Evolutionary conservation across 176 grass and related monocot genomes (phyloP), one percentile per base, ranked within the genome.

Genomic region (Juncus inflexus): DNA sequence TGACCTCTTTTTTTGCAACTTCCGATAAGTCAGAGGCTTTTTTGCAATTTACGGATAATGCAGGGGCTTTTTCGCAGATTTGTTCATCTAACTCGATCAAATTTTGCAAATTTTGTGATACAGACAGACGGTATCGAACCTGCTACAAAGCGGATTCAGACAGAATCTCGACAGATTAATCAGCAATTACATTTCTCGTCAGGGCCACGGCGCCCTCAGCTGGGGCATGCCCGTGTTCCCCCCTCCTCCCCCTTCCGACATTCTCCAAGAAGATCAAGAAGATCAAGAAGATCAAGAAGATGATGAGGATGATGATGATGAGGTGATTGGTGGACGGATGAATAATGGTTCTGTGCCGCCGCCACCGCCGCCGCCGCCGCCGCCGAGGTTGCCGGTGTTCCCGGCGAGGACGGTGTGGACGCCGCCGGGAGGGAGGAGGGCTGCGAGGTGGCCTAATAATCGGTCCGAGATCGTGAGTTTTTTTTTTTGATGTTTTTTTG

Each of bases 101-200:
- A 41, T 58, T 36, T 42, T 66, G 52, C 13, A 50, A 47, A 50
- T 41, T 77, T 56, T 55, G 16, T 80, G 71, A 7, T 12, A 61
- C 88, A 92, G 94, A 64, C 85, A 89, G 82, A 99, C 85, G 14
- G 94, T 99, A 53, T 99, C 94, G 50, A 92, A 86, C 77, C 85
- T 99, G 89, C 94, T 92, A 73, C 85, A 89, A 7, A 99, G 88
- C 40, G 61, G 87, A 52, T 92, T 99, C 79, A 84, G 88, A 68
- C 82, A 92, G 81, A 99, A 90, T 58, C 82, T 99, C 69, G 94
- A 99, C 65, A 84, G 50, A 16, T 74, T 99, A 76, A 89, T 99
- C 77, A 78, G 83, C 40, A 86, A 87, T 37, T 92, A 99, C 57
- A 79, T 99, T 49, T 70, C 91, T 50, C 77, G 85, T 51, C 94